Evolutionary conservation across 805 yeast species (phyloP).

Genomic region (Metschnikowia proteae): DNA sequence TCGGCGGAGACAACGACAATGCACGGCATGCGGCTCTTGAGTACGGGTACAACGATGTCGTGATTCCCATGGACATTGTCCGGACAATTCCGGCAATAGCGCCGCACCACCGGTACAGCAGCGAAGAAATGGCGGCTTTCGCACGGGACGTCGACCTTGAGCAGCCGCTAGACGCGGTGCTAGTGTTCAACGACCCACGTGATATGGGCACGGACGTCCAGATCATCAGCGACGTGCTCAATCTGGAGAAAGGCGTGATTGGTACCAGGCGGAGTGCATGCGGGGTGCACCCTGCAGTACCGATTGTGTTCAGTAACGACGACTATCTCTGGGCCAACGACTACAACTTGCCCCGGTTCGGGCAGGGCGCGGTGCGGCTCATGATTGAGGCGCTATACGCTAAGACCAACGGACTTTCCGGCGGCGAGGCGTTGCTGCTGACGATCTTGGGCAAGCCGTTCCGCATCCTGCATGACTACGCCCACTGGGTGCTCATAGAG

Average conservation of each 20-base stretch:
- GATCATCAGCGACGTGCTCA: slow-evolving; percentile 65
- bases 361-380: slow-evolving; percentile 83
- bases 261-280: slow-evolving; percentile 51
- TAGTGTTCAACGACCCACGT: slow-evolving; percentile 85
- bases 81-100: slow-evolving; percentile 54
- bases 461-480: slow-evolving; percentile 74
- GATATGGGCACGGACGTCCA: slow-evolving; percentile 86
- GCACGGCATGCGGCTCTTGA: slow-evolving; percentile 68
- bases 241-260: slow-evolving; percentile 56
- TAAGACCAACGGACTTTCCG: slow-evolving; percentile 45
- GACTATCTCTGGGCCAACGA: slow-evolving; percentile 89
- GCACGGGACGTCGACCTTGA: slow-evolving; percentile 26
- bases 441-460: slow-evolving; percentile 80
- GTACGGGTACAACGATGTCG: slow-evolving; percentile 76
- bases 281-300: slow-evolving; percentile 49
- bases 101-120: slow-evolving; percentile 61
- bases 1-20: slow-evolving; percentile 74
- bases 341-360: slow-evolving; percentile 73
- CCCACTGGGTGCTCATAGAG: slow-evolving; percentile 63
- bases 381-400: slow-evolving; percentile 57
- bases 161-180: slow-evolving; percentile 63
- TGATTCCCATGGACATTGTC: slow-evolving; percentile 70
- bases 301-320: slow-evolving; percentile 75
- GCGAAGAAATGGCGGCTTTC: slow-evolving; percentile 43
- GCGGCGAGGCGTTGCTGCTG: slow-evolving; percentile 38